A percentile compares a stretch with the other conserved stretches of the same genome.
Conservation (phyloP, 371 early-diverging fungal species). For the Saksenaea oblongispora region DNA sequence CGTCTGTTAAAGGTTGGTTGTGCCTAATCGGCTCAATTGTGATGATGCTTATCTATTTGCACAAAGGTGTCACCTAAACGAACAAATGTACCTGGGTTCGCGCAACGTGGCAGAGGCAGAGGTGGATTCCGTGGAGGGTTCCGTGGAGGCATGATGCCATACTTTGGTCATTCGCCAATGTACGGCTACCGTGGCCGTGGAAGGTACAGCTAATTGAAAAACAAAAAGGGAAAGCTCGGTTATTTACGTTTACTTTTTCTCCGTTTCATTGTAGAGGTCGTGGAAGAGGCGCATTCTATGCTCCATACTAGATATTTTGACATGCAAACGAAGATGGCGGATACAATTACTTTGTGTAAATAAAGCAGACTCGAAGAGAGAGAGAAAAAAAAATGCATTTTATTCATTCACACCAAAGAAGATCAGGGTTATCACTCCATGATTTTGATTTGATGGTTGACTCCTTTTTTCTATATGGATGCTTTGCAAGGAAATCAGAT, state of each 20-base stretch:
- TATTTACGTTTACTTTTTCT: not conserved
- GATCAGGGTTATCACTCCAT: not conserved
- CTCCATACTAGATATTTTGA: conserved; percentile 17
- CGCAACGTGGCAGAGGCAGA: conserved; percentile 68
- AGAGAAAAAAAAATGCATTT: not conserved
- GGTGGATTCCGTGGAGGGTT: conserved; percentile 73
- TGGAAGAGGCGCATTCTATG: conserved; percentile 34
- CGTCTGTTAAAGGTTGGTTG: conserved; percentile 76
- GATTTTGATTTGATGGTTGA: not conserved
- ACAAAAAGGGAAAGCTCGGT: not conserved
- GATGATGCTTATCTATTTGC: not conserved
- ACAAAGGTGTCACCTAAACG: conserved; percentile 83
- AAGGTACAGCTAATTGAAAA: conserved; percentile 6
- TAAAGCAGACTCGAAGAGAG: conserved; percentile 2
- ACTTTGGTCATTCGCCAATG: conserved; percentile 3
- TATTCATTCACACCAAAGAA: conserved; percentile 1
- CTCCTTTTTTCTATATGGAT: too few species aligned
- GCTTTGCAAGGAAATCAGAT: too few species aligned
- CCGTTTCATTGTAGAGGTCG: conserved; percentile 5
- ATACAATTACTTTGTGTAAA: conserved; percentile 3
- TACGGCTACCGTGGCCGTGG: conserved; percentile 2
- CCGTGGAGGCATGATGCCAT: conserved; percentile 46
- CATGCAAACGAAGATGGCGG: not conserved
- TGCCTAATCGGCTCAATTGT: not conserved
- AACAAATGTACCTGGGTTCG: conserved; percentile 89